Evolutionary conservation across 257 asterid genomes (phyloP), one percentile per base, ranked within the genome.

Genomic region (Marsdenia floribunda): DNA sequence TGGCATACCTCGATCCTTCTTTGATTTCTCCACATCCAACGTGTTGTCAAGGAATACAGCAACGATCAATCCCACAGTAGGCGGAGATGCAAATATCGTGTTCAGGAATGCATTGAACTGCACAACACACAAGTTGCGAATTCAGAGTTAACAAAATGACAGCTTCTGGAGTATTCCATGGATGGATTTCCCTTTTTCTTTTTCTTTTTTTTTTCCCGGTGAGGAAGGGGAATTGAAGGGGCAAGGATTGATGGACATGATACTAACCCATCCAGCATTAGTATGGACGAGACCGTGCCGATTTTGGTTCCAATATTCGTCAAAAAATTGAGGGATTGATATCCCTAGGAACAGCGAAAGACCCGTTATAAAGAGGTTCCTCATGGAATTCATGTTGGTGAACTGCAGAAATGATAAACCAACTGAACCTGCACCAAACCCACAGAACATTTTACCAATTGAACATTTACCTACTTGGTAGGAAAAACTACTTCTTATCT

Each of bases 371-470:
- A 95, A 70, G 71, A 95, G 99, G 85, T 89, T 95, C 83, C 99
- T 88, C 99, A 95, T 95, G n/a, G 91, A 90, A 58, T 95, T 95
- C 98, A 95, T 92, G 81, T 95, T 95, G 13, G 99, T 95, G 88
- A 95, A 95, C 66, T 95, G 99, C 59, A 95, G 98, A 83, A 95
- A 95, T 19, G 99, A 95, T 72, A 95, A 73, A 70, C 99, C 99
- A 44, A 95, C 96, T 0, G 99, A 92, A 79, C 99, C 99, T 95
- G 91, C 84, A 82, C 19, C 69, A 64, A 35, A 44, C 49, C 55
- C 77, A 65, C 52, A 73, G 44, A 49, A 65, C 5, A 6, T 59
- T 44, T 44, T 11, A 76, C 24, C 16, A 18, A 42, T 37, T 12
- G 67, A 37, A 72, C 65, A 22, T 42, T 18, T 52, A 9, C 12